phyloP scores from a whole-genome alignment of 2,329 filamentous ascomycete species.

The Colletotrichum aenigma region DNA sequence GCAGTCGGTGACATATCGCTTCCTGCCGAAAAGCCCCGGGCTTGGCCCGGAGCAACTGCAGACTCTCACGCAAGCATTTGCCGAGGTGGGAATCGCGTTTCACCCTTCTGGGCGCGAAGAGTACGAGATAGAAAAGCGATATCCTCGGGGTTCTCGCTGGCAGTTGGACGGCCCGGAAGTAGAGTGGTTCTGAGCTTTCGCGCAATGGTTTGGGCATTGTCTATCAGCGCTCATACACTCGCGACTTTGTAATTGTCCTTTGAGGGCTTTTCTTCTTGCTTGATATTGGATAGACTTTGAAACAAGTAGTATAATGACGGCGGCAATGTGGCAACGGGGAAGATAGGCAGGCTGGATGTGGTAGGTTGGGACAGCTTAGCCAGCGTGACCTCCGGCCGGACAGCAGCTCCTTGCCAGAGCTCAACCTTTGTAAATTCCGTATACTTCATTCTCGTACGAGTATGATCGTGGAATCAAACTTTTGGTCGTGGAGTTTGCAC shows the following conservation, averaged over 20 bases:
- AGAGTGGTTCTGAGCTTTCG: background rate
- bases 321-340: no score
- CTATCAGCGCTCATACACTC: background rate
- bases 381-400: accelerated
- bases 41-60: background rate
- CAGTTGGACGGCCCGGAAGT: no score
- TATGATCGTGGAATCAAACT: accelerated
- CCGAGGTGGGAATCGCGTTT: background rate
- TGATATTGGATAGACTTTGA: background rate
- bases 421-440: background rate
- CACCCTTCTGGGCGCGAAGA: accelerated
- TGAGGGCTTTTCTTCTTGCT: background rate
- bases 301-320: background rate
- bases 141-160: no score
- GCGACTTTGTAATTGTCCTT: background rate
- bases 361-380: background rate
- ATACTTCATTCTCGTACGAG: background rate
- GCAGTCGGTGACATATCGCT: background rate
- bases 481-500: no score
- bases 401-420: background rate
- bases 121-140: background rate
- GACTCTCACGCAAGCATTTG: background rate
- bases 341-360: background rate
- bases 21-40: background rate
- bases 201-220: background rate